Base-by-base conservation (phyloP, 2,329 filamentous ascomycete species). In the Pseudopyricularia javanii region DNA sequence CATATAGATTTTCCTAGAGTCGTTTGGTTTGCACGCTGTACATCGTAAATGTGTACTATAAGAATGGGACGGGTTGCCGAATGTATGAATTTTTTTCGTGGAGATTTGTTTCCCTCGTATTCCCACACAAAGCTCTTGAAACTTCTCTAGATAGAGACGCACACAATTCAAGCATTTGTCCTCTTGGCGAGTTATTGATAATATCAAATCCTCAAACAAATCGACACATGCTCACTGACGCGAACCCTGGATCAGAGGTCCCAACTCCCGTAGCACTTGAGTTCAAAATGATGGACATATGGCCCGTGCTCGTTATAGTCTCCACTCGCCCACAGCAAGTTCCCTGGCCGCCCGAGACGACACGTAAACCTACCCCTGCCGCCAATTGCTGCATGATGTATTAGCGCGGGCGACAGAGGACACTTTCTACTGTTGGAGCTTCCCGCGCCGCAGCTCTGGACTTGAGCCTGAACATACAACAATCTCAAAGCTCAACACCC, bases 301-400 rank as follows among this genome's bases (percentile, higher is more conserved):
- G 40, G 76, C 47, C 80, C 78, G 55, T 82, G 74, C 50, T 77
- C 74, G 60, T 68, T 75, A 68, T 85, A 80, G 57, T 79, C 82
- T 32, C 71, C 70, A 48, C 85, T 81, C 67, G 54, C 85, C 85
- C 54, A 88, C 24, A 26, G 22, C 30, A 32, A 12, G 30, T 26
- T 22, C 15, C 33, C n/a, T n/a, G 26, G 24, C 24, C n/a, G 15
- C 26, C 26, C 15, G 7, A 49, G 11, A 32, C 47, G 26, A 49
- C 30, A 32, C 26, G 26, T 49, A 49, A 30, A 26, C 40, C 40
- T 45, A 45, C 40, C 40, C 40, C 40, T 45, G 40, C 40, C 22
- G 40, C 40, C 15, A 49, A 49, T 30, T 34, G 47, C 47, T 43
- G 47, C 47, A 50, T 40, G 20, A 56, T 47, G 45, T 40, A 53